Base-by-base conservation (phyloP, 176 grass and related monocot species). In the Eremochloa ophiuroides region DNA sequence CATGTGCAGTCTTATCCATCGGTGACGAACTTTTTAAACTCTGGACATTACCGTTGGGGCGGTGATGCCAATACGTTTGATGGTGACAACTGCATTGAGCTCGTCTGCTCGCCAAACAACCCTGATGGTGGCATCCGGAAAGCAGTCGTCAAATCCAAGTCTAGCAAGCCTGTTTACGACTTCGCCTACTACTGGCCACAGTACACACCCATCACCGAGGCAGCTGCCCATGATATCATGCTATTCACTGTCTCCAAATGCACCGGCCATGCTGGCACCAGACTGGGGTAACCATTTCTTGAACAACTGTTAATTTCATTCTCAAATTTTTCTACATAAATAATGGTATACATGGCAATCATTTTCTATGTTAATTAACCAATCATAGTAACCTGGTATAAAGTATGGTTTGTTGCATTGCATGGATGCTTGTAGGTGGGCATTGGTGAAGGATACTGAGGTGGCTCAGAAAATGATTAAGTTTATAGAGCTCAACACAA, bases 101-200 rank as follows among this genome's bases (percentile, higher is more conserved):
- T 98, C 0, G 78, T 98, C 4, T 98, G 95, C 66, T 90, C 85
- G 27, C 95, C 95, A 0, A 98, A 85, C 69, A 98, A 98, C 26
- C 95, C 95, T 0, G 95, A 98, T 18, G 95, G 95, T 6, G 41
- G 23, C 7, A 56, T 81, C 12, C 91, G 78, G 6, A 35, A 83
- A 26, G 73, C 92, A 1, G 83, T 94, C n/a, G 20, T 94, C 64
- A 73, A 65, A 2, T 84, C 91, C 13, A 63, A 80, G 23, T 74
- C 66, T 2, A 84, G 86, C 50, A 92, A 86, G 69, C 8, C 35
- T 13, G 66, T 98, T 41, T 90, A 98, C 2, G 95, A 98, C 82
- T 50, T 98, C 14, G 95, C 95, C 2, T 98, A 98, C 75, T 89
- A 93, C 70, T 98, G 95, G 95, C 95, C 95, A 40, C 90, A 93